Evolutionary conservation across 2,329 filamentous ascomycete genomes (phyloP).

Genomic region (Colletotrichum abscissum): DNA sequence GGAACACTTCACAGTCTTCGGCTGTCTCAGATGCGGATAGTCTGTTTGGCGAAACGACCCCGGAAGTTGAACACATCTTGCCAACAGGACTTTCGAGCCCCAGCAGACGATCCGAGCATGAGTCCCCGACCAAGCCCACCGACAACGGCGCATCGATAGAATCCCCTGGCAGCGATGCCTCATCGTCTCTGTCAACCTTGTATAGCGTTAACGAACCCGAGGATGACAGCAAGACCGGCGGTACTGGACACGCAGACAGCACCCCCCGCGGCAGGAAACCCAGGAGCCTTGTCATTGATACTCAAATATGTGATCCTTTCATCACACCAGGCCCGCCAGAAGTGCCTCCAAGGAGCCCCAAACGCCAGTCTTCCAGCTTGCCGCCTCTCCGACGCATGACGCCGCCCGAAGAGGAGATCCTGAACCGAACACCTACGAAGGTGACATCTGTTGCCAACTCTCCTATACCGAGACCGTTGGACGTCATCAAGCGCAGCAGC

Average conservation of each 20-base stretch:
- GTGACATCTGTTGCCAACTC: conserved; percentile 20
- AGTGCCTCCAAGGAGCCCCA: conserved; percentile 19
- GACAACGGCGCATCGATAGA: conserved; percentile 33
- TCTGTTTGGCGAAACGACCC: conserved; percentile 49
- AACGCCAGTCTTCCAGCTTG: conserved; percentile 5
- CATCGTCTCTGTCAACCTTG: conserved; percentile 66
- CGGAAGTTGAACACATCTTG: conserved; percentile 44
- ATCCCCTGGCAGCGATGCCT: conserved; percentile 57
- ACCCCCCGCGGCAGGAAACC: conserved; percentile 4
- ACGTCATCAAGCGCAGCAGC: conserved; percentile 4
- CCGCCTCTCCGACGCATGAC: background rate
- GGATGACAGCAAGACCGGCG: conserved; percentile 41
- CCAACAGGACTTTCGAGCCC: conserved; percentile 56
- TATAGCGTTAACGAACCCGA: conserved; percentile 65
- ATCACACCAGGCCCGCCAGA: conserved; percentile 3
- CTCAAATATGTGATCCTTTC: conserved; percentile 35
- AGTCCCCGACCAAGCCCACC: conserved; percentile 24
- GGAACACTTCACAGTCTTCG: conserved; percentile 26
- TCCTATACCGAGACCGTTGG: conserved; percentile 16
- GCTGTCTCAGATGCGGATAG: conserved; percentile 48
- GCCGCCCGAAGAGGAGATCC: background rate
- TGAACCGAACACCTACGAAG: background rate
- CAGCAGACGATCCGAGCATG: conserved; percentile 48
- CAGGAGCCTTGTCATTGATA: conserved; percentile 22
- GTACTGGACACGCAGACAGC: background rate